Evolutionary conservation across 768 basidiomycete species (phyloP).

Genomic region (Phlebiopsis gigantea): DNA sequence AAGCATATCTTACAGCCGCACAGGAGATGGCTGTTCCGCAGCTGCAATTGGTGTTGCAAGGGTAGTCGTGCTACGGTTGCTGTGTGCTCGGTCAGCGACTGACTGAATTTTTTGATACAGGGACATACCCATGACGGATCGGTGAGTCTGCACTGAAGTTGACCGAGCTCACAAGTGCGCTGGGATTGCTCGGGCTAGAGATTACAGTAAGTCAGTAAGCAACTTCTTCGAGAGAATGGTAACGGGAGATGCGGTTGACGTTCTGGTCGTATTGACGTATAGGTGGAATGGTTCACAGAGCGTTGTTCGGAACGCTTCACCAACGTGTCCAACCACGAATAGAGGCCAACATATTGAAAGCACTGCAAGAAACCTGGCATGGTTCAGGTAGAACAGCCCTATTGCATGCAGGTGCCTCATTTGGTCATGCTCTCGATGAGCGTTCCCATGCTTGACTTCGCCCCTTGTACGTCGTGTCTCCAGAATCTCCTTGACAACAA

Average conservation of each 20-base stretch:
- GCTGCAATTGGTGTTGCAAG: background rate
- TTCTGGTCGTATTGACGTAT: background rate
- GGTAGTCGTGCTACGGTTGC: background rate
- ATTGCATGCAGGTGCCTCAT: background rate
- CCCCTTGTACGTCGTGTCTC: background rate
- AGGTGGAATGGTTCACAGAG: too few species aligned
- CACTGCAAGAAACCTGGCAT: background rate
- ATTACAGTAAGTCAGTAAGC: background rate
- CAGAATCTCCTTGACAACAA: background rate
- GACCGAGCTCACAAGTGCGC: conserved; percentile 23
- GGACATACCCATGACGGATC: conserved; percentile 4
- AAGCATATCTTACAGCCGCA: background rate
- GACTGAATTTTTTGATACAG: background rate
- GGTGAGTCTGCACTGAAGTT: conserved; percentile 13
- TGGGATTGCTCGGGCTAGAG: conserved; percentile 30
- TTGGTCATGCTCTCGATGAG: background rate
- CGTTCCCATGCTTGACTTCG: background rate
- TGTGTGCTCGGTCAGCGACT: background rate
- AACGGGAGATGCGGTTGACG: background rate
- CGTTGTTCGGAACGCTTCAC: too few species aligned
- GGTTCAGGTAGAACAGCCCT: background rate
- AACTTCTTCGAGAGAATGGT: background rate
- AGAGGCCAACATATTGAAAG: background rate
- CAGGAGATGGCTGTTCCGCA: background rate
- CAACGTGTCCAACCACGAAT: too few species aligned